Base-by-base conservation (phyloP, 2,329 filamentous ascomycete genomes). In the Macrophomina phaseolina region DNA sequence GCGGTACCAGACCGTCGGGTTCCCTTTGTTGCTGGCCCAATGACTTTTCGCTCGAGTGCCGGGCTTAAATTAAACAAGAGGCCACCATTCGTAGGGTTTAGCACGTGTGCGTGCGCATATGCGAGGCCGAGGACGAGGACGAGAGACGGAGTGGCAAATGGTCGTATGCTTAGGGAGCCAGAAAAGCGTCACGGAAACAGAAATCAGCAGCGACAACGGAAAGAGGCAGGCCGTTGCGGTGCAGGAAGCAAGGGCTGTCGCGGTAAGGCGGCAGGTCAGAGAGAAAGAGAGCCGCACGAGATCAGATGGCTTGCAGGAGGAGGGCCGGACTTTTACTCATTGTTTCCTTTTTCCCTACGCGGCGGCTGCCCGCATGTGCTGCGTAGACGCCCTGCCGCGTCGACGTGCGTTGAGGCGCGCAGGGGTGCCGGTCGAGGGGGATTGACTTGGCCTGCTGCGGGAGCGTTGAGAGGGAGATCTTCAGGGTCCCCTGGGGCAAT, bases 391-490 rank as follows among this genome's bases (percentile, higher is more conserved):
- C 32, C 16, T 23, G 34, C 32, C 52, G 52, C 52, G 52, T 40
- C 32, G 52, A 5, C 38, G 38, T 60, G 55, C 55, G 38, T 61
- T 61, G 56, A 34, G 42, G 51, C n/a, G 52, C 32, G 32, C 52
- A 36, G n/a, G 16, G 30, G 8, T 55, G 30, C 30, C 30, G 32
- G 51, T 30, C 7, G 14, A 14, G 32, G 55, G 23, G 14, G 36
- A 45, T 42, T 58, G 38, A 28, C 23, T 30, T 46, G n/a, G 36
- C 53, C 18, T 45, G 45, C 58, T 62, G 58, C 58, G 58, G 58
- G 58, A 62, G 58, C 58, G 58, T 62, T 62, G 58, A 45, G 42
- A 62, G 58, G 45, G 56, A 42, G 58, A 62, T 62, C 58, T 45
- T 62, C 58, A 62, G 58, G 58, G 58, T 62, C 58, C 58, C 45